Evolutionary conservation across 768 basidiomycete genomes (phyloP).

Genomic region (Boletus reticulatus): DNA sequence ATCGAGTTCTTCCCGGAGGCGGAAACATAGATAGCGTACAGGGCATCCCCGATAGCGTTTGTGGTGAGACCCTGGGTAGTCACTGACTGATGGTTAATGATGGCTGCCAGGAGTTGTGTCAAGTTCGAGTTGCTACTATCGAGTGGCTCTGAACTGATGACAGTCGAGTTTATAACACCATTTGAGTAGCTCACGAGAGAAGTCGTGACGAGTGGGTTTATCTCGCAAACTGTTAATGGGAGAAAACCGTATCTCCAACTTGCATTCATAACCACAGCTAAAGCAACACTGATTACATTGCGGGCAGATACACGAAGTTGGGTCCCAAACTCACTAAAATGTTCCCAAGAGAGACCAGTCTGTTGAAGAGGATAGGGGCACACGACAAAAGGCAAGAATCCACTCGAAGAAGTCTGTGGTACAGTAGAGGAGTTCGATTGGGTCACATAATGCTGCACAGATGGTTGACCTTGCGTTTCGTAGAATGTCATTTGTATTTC

Average conservation of each 20-base stretch:
- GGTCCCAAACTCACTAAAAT: not conserved
- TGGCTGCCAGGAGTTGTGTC: constrained; percentile 11
- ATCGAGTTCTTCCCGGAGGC: not conserved
- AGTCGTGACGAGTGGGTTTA: constrained; percentile 9
- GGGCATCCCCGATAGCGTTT: constrained; percentile 18
- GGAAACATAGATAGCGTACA: constrained; percentile 11
- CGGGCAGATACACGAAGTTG: not conserved
- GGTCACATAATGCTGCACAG: constrained; percentile 4
- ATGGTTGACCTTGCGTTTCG: not conserved
- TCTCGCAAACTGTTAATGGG: constrained; percentile 3
- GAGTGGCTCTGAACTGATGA: not conserved
- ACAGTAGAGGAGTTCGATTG: not conserved
- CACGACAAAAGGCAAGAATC: not conserved
- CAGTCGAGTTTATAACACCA: not conserved
- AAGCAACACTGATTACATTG: not conserved
- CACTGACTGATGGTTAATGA: constrained; percentile 1
- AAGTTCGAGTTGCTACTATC: constrained; percentile 2
- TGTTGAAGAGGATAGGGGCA: constrained; percentile 4
- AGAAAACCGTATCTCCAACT: constrained; percentile 17
- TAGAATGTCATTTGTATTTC: not conserved
- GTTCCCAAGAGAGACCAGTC: not conserved
- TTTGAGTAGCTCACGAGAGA: constrained; percentile 12
- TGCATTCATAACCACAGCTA: not conserved
- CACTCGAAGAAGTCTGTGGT: not conserved
- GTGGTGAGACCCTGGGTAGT: constrained; percentile 12